Base-by-base conservation (phyloP, 2,329 filamentous ascomycete species). In the Sclerotinia trifoliorum region DNA sequence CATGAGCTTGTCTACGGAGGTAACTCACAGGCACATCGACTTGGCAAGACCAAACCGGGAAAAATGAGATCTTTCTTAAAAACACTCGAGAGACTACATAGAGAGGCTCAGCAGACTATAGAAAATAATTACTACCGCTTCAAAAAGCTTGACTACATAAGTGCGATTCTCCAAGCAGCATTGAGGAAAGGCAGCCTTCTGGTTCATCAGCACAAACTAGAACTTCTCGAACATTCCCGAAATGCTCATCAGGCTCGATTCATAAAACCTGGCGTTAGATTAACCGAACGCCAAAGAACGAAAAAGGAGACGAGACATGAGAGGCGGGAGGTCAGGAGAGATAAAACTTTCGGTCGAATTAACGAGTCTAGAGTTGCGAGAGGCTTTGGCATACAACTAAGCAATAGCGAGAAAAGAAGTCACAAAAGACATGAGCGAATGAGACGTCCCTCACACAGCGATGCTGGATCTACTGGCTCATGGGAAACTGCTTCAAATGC, bases 11-110 rank as follows among this genome's bases (percentile, higher is more conserved):
- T 19, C n/a, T 57, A 57, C 21, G 11, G 55, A 24, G 55, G 55
- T 10, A 10, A 42, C n/a, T 57, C 55, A 42, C 55, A 57, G n/a
- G 35, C 55, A 19, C 55, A 57, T 42, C 55, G 55, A 57, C n/a
- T 57, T 4, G 55, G 55, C 21, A 39, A 26, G 39, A 57, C 32
- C 8, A n/a, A 3, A 39, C 3, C 21, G 17, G 13, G 21, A 5
- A 2, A 57, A 15, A 7, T 8, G 35, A 57, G 7, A 15, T 5
- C 13, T 10, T 57, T 57, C 55, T 19, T 10, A 32, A 19, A n/a
- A 19, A 39, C 6, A 19, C 11, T 57, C 2, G 21, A n/a, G 32
- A 4, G 0, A 4, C 7, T 39, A 6, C n/a, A 57, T 35, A 7
- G 24, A 29, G 15, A 26, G n/a, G 6, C 35, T 13, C 42, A 60